Conservation (phyloP, 1,284 basidiomycete genomes). For the Mycena citricolor region DNA sequence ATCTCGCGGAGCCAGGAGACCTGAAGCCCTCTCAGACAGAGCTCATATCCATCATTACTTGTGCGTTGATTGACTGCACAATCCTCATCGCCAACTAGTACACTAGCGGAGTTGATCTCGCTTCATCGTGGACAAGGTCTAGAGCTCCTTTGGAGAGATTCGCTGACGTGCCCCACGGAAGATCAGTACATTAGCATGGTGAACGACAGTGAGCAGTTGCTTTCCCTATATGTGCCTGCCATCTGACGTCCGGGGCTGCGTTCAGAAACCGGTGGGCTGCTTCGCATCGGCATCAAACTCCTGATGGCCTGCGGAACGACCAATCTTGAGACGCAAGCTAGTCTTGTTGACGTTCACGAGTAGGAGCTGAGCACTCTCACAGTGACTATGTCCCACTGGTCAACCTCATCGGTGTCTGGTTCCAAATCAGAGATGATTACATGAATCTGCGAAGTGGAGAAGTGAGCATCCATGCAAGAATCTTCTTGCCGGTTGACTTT, state of each 20-base stretch:
- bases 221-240: constrained; percentile 3
- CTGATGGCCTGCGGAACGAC: constrained; percentile 88
- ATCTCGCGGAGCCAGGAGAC: constrained; percentile 25
- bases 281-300: constrained; percentile 89
- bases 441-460: constrained; percentile 90
- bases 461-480: constrained; percentile 46
- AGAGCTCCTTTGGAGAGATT: constrained; percentile 94
- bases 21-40: constrained; percentile 36
- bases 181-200: constrained; percentile 96
- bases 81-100: too few species aligned
- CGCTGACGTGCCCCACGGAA: constrained; percentile 88
- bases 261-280: constrained; percentile 91
- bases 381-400: constrained; percentile 91
- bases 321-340: constrained; percentile 58
- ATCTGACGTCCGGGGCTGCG: neutral
- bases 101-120: constrained; percentile 77
- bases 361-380: constrained; percentile 7
- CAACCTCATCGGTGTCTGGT: constrained; percentile 91
- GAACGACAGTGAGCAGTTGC: constrained; percentile 77
- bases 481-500: neutral
- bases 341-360: too few species aligned
- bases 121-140: constrained; percentile 95
- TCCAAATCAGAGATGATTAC: constrained; percentile 97
- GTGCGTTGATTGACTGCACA: too few species aligned
- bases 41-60: constrained; percentile 70